A percentile compares a stretch with the other conserved stretches of the same genome.
phyloP scores from a whole-genome alignment of 768 basidiomycete genomes.

The Suillus cothurnatus region DNA sequence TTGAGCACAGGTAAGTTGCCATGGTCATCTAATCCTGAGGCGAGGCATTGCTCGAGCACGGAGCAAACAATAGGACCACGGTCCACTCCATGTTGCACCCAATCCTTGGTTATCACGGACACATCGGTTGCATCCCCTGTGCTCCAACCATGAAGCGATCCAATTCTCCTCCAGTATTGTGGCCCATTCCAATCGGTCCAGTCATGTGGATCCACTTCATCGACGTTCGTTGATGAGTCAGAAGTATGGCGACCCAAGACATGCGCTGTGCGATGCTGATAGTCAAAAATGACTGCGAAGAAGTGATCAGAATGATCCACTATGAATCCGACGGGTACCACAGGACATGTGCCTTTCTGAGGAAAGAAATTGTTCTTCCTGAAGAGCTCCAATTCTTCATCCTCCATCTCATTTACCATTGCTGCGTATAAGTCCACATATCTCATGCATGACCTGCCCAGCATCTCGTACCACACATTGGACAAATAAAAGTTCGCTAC shows the following conservation, averaged over 20 bases:
- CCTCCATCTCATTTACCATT: fast-evolving
- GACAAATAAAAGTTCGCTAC: neutral
- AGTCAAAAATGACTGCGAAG: neutral
- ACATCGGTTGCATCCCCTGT: neutral
- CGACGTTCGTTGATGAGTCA: neutral
- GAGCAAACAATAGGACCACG: neutral
- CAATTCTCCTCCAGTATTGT: neutral
- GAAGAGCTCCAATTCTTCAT: neutral
- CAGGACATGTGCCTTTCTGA: fast-evolving
- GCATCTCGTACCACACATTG: neutral
- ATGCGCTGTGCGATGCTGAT: neutral
- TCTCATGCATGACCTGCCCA: neutral
- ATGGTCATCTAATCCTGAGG: neutral
- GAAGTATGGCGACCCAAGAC: neutral
- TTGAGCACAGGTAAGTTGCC: neutral
- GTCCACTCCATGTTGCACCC: neutral
- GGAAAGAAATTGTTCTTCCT: neutral
- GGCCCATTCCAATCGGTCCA: neutral
- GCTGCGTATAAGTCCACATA: neutral
- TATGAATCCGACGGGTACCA: neutral
- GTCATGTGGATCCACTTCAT: neutral
- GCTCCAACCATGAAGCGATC: neutral
- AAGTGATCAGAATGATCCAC: neutral
- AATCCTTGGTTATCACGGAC: neutral
- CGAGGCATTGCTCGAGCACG: neutral